phyloP scores from a whole-genome alignment of 305 asterid species.

The Solanum chacoense region DNA sequence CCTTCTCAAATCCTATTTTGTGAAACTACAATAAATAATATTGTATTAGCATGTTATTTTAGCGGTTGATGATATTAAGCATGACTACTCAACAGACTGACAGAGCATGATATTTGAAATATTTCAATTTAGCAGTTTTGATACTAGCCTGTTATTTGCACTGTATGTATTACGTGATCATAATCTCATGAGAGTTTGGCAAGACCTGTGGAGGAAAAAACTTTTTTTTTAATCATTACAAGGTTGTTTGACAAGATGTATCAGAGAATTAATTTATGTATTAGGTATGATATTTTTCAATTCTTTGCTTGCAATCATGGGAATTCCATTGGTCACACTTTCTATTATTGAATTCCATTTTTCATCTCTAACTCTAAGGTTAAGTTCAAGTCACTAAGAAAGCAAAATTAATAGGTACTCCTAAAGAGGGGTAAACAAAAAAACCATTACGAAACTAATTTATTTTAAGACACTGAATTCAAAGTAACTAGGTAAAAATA shows the following conservation, averaged over 20 bases:
- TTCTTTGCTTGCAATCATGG: slow-evolving; percentile 24
- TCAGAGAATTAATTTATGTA: neutral
- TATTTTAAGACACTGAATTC: neutral
- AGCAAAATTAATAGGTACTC: neutral
- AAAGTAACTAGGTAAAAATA: neutral
- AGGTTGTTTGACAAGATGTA: neutral
- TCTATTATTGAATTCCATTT: slow-evolving; percentile 52
- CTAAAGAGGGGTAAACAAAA: neutral
- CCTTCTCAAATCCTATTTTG: neutral
- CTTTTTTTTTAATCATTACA: no score
- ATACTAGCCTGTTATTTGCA: no score
- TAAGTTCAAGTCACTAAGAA: no score
- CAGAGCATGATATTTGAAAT: neutral
- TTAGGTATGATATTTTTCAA: neutral
- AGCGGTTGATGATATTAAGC: neutral
- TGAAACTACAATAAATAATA: neutral
- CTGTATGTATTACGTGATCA: no score
- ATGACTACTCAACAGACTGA: neutral
- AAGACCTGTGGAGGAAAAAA: no score
- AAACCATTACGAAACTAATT: neutral
- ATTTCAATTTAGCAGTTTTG: no score
- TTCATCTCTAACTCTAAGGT: neutral
- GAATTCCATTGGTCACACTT: slow-evolving; percentile 31
- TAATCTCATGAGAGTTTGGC: no score
- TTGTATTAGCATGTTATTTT: neutral